These are phyloP conservation scores for Penicillium lagena DNA, from an alignment of 495 filamentous ascomycete genomes.

Conservation along the genomic window DNA sequence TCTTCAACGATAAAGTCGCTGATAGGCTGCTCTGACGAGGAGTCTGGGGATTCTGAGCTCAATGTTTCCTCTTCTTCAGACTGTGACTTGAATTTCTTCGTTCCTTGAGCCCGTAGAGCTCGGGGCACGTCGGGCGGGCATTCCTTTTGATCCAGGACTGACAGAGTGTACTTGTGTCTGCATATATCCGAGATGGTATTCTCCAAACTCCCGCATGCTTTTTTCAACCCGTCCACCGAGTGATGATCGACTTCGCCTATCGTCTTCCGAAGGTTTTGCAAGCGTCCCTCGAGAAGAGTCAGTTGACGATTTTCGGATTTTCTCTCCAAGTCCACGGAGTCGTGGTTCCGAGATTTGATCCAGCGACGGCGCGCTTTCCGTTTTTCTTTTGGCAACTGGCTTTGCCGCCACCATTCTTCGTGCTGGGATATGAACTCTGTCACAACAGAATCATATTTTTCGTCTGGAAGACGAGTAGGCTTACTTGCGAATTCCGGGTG, in stretches of 20 bases:
- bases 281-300: constrained; percentile 32
- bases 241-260: constrained; percentile 47
- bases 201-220: constrained; percentile 53
- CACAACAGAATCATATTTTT: constrained; percentile 46
- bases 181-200: constrained; percentile 53
- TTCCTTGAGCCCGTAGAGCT: constrained; percentile 3
- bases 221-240: constrained; percentile 35
- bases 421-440: constrained; percentile 45
- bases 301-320: constrained; percentile 14
- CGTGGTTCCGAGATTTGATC: constrained; percentile 38
- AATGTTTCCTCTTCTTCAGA: constrained; percentile 38
- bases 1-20: constrained; percentile 25
- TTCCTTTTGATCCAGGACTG: constrained; percentile 38
- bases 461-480: constrained; percentile 5
- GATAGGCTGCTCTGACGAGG: no score
- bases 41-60: background rate
- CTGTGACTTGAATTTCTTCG: constrained; percentile 6
- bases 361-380: constrained; percentile 56
- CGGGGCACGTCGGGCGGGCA: constrained; percentile 45
- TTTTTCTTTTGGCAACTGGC: constrained; percentile 46
- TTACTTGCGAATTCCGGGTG: constrained; percentile 11
- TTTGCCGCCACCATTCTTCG: constrained; percentile 50
- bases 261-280: constrained; percentile 42
- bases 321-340: constrained; percentile 22
- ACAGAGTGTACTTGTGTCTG: constrained; percentile 47